Conservation (phyloP, 2,329 filamentous ascomycete species). For the Colletotrichum musae region DNA sequence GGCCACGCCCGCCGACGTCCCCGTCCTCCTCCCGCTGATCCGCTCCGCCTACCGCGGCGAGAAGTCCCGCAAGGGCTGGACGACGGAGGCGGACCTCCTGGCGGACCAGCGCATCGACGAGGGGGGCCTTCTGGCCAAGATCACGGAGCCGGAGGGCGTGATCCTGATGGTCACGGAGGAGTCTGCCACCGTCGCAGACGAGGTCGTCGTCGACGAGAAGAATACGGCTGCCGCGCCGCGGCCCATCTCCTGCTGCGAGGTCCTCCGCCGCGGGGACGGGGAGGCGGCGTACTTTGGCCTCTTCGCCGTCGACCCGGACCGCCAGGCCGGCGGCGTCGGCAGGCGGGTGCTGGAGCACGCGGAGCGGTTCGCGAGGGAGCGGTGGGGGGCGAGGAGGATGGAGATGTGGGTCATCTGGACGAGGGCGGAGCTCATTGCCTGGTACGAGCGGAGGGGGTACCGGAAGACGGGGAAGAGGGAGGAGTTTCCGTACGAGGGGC, state of each 20-base stretch:
- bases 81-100: conserved; percentile 62
- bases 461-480: conserved; percentile 53
- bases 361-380: conserved; percentile 53
- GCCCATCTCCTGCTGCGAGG: conserved; percentile 58
- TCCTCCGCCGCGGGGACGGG: conserved; percentile 45
- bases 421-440: conserved; percentile 60
- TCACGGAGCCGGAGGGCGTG: conserved; percentile 52
- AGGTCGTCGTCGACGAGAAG: conserved; percentile 21
- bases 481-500: conserved; percentile 59
- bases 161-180: conserved; percentile 55
- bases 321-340: conserved; percentile 62
- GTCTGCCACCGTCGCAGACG: background rate
- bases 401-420: conserved; percentile 62
- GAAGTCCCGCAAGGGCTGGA: conserved; percentile 59
- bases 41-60: conserved; percentile 62
- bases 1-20: conserved; percentile 51
- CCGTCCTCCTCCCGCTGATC: conserved; percentile 55
- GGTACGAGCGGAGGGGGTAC: conserved; percentile 62
- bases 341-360: conserved; percentile 56
- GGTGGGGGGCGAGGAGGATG: conserved; percentile 52
- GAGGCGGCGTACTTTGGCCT: conserved; percentile 58
- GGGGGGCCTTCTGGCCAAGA: conserved; percentile 54
- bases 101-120: conserved; percentile 59
- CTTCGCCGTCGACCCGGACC: conserved; percentile 61
- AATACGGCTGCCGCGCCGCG: conserved; percentile 5